Base-by-base conservation (phyloP, 2,329 filamentous ascomycete species). In the Ophiostoma tasmaniense region DNA sequence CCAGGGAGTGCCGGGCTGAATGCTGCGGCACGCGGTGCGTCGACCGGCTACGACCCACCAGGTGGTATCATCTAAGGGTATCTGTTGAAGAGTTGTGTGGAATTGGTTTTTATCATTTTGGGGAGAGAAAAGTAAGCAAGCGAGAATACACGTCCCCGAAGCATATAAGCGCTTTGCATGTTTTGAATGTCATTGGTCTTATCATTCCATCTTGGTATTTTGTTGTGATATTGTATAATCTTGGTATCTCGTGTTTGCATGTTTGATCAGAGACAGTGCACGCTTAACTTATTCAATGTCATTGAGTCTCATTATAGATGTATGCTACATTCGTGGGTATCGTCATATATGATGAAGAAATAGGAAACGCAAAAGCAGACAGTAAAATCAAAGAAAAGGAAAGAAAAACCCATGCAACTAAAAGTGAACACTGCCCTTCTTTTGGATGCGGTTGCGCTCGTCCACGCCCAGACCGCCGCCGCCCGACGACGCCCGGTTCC, bases 1-100 rank as follows among this genome's bases (percentile, higher is more conserved):
- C 83, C 83, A 11, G 84, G 84, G 20, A 86, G 84, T 71, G 84
- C 83, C 7, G 84, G 84, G 13, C 76, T 87, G 33, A 80, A 79
- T 11, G 73, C 74, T 37, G 78, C 78, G 30, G 80, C 80, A 1
- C 79, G 83, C 67, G 82, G 83, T 20, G 77, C 78, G 13, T 78
- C 79, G 22, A 79, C 78, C 30, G 80, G 79, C 30, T 87, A 87
- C 73, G 85, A 87, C 73, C 85, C 85, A 22, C 85, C 85, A 1
- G 85, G 85, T 55, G 85, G 85, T 61, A 87, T 87, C 73, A 87
- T 87, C 76, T 87, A 67, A 37, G 71, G 17, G 45, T 50, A 10
- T 50, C 17, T 14, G 14, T 14, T n/a, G 22, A 13, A 4, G 20
- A 22, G 25, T 22, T 50, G 45, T 20, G 1, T 33, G 45, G 20